Percentiles rank a stretch among this genome's conserved stretches.
Conservation (phyloP, 805 yeast genomes). For the Brettanomyces bruxellensis region DNA sequence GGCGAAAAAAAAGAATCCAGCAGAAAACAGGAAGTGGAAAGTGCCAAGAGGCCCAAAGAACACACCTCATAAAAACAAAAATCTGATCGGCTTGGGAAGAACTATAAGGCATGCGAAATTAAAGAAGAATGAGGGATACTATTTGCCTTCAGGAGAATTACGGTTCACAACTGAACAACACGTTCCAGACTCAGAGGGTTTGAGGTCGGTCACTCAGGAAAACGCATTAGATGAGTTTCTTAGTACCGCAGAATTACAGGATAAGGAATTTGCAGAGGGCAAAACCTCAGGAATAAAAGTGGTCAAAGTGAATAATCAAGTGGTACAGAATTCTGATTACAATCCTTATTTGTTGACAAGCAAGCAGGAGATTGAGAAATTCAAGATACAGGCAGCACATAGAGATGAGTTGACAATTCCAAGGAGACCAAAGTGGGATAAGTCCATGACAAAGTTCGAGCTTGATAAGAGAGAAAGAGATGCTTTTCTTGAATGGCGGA, state of each 20-base stretch:
- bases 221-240: constrained; percentile 88
- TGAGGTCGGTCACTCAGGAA: constrained; percentile 93
- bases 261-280: constrained; percentile 93
- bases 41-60: constrained; percentile 93
- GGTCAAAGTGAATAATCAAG: constrained; percentile 64
- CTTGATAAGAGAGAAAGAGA: constrained; percentile 83
- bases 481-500: constrained; percentile 90
- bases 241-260: constrained; percentile 91
- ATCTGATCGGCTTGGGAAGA: constrained; percentile 79
- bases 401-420: constrained; percentile 75
- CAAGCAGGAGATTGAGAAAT: constrained; percentile 55
- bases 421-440: constrained; percentile 83
- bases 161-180: constrained; percentile 79
- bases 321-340: constrained; percentile 46
- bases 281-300: constrained; percentile 75
- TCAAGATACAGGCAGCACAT: constrained; percentile 56
- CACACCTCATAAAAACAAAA: constrained; percentile 72
- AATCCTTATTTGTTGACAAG: constrained; percentile 55
- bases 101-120: constrained; percentile 68
- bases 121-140: constrained; percentile 59
- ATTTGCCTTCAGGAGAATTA: constrained; percentile 79
- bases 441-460: constrained; percentile 59
- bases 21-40: constrained; percentile 59
- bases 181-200: constrained; percentile 82
- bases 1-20: constrained; percentile 27